phyloP scores from a whole-genome alignment of 2,329 filamentous ascomycete genomes.

The Colletotrichum tabaci region DNA sequence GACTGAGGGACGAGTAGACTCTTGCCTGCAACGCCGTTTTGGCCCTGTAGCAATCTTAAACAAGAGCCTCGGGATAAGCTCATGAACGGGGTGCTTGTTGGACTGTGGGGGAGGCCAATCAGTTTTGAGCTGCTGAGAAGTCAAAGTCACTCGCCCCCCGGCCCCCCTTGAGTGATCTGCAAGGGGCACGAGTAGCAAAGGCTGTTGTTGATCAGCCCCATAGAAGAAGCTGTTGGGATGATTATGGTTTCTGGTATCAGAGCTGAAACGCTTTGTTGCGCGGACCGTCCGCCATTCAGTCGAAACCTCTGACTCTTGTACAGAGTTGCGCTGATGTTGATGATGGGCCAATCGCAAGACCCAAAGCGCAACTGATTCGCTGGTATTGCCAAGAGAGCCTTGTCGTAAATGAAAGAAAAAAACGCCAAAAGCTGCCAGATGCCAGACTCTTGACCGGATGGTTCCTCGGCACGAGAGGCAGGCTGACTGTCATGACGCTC shows the following conservation, averaged over 20 bases:
- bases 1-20: background rate
- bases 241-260: slow-evolving; percentile 21
- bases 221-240: background rate
- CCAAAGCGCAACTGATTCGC: background rate
- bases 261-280: slow-evolving; percentile 35
- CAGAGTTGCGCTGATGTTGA: slow-evolving; percentile 15
- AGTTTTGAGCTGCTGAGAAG: slow-evolving; percentile 1
- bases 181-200: background rate
- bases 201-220: background rate
- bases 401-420: background rate
- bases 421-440: slow-evolving; percentile 9
- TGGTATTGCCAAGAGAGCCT: background rate
- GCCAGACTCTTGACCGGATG: background rate
- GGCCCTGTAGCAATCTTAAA: background rate
- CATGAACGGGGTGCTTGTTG: slow-evolving; percentile 16
- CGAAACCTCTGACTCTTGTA: slow-evolving; percentile 25
- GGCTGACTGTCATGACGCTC: background rate
- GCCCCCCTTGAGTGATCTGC: no score
- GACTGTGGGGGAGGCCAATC: slow-evolving; percentile 20
- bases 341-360: slow-evolving; percentile 30
- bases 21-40: background rate
- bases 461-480: slow-evolving; percentile 1
- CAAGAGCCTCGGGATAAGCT: slow-evolving; percentile 8
- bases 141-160: background rate
- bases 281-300: slow-evolving; percentile 28